phyloP scores from a whole-genome alignment of 176 grass and related monocot genomes.

The Aegilops tauschii region DNA sequence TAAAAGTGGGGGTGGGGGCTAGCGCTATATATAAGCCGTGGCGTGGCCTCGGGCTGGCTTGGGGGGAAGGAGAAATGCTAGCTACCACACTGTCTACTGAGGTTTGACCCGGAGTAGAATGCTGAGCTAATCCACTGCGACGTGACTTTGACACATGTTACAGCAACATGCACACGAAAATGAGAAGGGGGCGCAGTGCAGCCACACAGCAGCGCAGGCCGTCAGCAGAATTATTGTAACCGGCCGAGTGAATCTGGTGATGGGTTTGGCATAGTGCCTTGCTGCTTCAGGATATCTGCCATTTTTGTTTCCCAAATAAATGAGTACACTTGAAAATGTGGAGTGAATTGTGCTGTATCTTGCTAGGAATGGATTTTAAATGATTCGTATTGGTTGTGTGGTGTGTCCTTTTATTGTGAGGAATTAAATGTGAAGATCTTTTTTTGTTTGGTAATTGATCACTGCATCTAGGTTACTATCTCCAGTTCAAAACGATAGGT shows the following conservation, averaged over 20 bases:
- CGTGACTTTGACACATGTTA: conserved; percentile 25
- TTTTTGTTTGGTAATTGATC: neutral
- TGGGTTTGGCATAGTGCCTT: neutral
- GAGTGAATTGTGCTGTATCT: neutral
- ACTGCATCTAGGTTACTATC: neutral
- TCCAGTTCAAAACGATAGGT: neutral
- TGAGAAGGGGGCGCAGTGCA: neutral
- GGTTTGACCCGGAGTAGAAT: conserved; percentile 50
- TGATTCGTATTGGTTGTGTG: neutral
- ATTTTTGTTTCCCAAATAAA: conserved; percentile 18
- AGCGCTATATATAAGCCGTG: conserved; percentile 34
- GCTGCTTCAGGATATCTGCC: neutral
- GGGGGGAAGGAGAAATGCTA: neutral
- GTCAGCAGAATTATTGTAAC: neutral
- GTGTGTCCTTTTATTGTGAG: neutral
- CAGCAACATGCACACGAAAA: conserved; percentile 18
- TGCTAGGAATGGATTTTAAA: neutral
- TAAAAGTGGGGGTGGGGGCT: conserved; percentile 31
- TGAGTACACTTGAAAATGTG: neutral
- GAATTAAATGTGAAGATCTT: neutral
- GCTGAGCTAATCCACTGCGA: conserved; percentile 42
- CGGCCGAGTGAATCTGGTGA: neutral
- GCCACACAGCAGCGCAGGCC: neutral
- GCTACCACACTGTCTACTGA: neutral
- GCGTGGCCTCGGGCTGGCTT: neutral